Conservation (phyloP, 352 stramenopile species). For the Globisporangium parvum region DNA sequence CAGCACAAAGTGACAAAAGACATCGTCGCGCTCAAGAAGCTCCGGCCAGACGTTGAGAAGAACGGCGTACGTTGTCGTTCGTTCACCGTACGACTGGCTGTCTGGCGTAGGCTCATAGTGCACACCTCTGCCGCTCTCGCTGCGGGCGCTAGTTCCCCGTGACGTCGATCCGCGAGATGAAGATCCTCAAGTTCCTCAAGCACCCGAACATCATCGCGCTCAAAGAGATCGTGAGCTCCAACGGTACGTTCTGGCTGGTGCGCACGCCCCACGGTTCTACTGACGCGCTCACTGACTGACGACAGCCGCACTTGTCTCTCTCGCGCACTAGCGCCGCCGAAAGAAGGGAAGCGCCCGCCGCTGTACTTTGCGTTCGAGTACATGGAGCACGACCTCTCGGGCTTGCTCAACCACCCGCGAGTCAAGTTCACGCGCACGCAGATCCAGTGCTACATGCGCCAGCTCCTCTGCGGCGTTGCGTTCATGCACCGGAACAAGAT, state of each 20-base stretch:
- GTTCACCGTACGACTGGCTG: background rate
- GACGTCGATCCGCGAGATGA: constrained; percentile 96
- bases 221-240: constrained; percentile 92
- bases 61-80: constrained; percentile 50
- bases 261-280: too few relatives aligned
- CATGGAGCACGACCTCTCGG: constrained; percentile 82
- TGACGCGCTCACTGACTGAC: too few relatives aligned
- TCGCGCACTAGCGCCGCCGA: constrained; percentile 43
- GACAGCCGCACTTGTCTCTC: too few relatives aligned
- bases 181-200: constrained; percentile 94
- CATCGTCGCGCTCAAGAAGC: constrained; percentile 83
- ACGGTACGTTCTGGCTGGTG: too few relatives aligned
- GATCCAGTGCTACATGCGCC: constrained; percentile 87
- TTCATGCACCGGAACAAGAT: constrained; percentile 90
- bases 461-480: constrained; percentile 70
- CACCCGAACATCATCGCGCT: constrained; percentile 95
- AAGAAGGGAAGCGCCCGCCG: constrained; percentile 78
- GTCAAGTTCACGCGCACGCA: constrained; percentile 82
- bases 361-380: constrained; percentile 87
- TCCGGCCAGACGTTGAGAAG: constrained; percentile 80
- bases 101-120: constrained; percentile 1
- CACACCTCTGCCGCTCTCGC: background rate
- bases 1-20: constrained; percentile 85
- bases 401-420: constrained; percentile 72
- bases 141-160: constrained; percentile 76